Base-by-base conservation (phyloP, 176 grass and related monocot species). In the Oryza officinalis region DNA sequence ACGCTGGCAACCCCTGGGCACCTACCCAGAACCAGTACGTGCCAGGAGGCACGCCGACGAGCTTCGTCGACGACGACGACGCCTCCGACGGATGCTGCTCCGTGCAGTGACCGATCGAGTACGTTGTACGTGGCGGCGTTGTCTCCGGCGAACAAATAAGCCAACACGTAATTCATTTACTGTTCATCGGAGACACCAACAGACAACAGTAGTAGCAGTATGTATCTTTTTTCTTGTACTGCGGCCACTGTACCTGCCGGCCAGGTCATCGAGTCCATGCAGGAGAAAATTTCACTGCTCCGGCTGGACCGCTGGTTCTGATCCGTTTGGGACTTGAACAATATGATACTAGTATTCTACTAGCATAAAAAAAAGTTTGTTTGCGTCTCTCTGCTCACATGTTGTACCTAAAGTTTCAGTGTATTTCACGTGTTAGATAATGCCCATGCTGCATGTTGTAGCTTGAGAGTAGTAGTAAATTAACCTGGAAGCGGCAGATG, bases 401-500 rank as follows among this genome's bases (percentile, higher is more conserved):
- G 6, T 54, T 54, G 1, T 18, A 54, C 18, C 15, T 7, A 54
- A 50, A 20, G 18, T 9, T 57, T 57, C 14, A 18, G 47, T 20
- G 17, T 50, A 20, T 6, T 18, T 18, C 15, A 52, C 49, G 17
- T 52, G 15, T 18, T 18, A 20, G 17, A 52, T 52, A 17, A 17
- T 17, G 5, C 50, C 50, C 50, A 54, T 20, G 50, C 17, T 54
- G 17, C 18, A 54, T 54, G 49, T 20, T 52, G 13, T 17, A 52
- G 17, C 49, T 52, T 7, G 0, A 52, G 0, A 52, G 49, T 52
- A 52, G 49, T 20, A 52, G 15, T 20, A 52, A 46, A 41, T 80
- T 41, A 41, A 41, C 95, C 95, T 97, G 95, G 78, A 82, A 97
- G 22, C 88, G 90, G 88, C 79, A 86, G 30, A 97, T 35, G 72